Base-by-base conservation (phyloP, 164 flowering plant species). In the Taxillus chinensis region DNA sequence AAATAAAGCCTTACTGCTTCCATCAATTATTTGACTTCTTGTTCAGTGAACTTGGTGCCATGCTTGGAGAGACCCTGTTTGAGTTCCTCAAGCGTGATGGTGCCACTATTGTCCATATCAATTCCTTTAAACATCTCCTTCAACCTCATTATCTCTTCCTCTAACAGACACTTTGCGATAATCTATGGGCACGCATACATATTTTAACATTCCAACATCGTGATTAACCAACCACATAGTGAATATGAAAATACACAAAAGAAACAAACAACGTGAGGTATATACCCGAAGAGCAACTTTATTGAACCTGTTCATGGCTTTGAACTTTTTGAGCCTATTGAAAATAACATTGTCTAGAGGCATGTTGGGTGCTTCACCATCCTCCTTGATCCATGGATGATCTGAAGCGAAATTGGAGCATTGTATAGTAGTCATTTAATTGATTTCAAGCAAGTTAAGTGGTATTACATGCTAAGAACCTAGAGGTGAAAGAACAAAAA, bases 331-430 rank as follows among this genome's bases (percentile, higher is more conserved):
- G 72, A 92, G 85, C 80, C 96, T 82, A 46, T 67, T 76, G 15
- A 92, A 64, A 8, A 92, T 96, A 43, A 90, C 91, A 75, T 87
- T 90, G 76, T 89, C 96, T 67, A 92, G 93, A 58, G 98, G 98
- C 62, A 78, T 83, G 67, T 90, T 96, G 10, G 98, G 96, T 71
- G 96, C 98, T 66, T 92, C 98, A 62, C 98, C 98, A 68, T 83
- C 98, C 78, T 91, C 96, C 80, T 87, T 92, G 62, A 89, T 86
- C 98, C 98, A 92, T 66, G 96, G 95, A 80, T 92, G 96, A 81
- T 75, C 96, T 92, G 78, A 60, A 39, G 41, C n/a, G n/a, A n/a
- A n/a, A n/a, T n/a, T n/a, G n/a, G n/a, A n/a, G n/a, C n/a, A n/a
- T n/a, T n/a, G n/a, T n/a, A n/a, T n/a, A n/a, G n/a, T n/a, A n/a